These are phyloP conservation scores for Beauveria australis DNA, from an alignment of 2,329 filamentous ascomycete species.

Conservation along the genomic window DNA sequence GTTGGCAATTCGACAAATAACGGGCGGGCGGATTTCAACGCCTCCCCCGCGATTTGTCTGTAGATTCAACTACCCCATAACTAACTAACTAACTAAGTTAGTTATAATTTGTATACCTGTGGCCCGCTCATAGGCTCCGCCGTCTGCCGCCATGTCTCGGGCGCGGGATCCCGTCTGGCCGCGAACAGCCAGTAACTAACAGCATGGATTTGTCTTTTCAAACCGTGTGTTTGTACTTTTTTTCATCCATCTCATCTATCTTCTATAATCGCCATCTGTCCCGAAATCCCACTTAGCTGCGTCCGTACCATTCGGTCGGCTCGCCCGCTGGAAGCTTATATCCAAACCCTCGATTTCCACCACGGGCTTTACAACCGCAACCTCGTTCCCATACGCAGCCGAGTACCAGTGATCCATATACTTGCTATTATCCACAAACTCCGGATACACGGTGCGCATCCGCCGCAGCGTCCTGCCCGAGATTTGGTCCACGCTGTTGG, in stretches of 20 bases:
- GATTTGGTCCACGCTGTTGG: slow-evolving; percentile 58
- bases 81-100: too few species aligned
- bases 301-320: slow-evolving; percentile 47
- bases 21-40: background rate
- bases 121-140: background rate
- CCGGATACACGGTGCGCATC: slow-evolving; percentile 44
- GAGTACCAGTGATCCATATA: slow-evolving; percentile 43
- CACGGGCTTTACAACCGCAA: slow-evolving; percentile 35
- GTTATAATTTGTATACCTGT: background rate
- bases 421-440: slow-evolving; percentile 41
- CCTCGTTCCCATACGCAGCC: slow-evolving; percentile 30
- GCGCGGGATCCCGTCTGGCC: background rate
- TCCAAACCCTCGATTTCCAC: slow-evolving; percentile 36
- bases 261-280: slow-evolving; percentile 29
- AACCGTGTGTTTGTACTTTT: background rate
- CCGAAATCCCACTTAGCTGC: slow-evolving; percentile 48
- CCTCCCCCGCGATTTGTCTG: background rate
- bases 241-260: background rate
- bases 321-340: slow-evolving; percentile 35
- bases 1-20: too few species aligned
- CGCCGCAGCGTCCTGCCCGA: slow-evolving; percentile 49
- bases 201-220: background rate
- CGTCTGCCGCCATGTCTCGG: background rate
- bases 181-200: background rate
- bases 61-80: background rate